phyloP scores from a whole-genome alignment of 306 rosid genomes.

The Casuarina glauca region DNA sequence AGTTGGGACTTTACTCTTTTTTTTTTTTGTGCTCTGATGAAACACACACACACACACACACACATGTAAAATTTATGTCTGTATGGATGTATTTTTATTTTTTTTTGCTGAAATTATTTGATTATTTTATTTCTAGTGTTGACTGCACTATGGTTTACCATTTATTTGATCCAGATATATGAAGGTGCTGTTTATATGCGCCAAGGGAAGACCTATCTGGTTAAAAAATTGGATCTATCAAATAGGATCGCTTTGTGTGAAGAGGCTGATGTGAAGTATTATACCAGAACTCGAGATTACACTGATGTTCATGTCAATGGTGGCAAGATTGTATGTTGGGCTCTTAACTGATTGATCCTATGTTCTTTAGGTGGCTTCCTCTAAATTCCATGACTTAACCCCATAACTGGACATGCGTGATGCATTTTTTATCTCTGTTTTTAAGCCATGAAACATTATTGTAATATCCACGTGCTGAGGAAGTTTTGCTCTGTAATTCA shows the following conservation, averaged over 20 bases:
- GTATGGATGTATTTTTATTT: too few relatives aligned
- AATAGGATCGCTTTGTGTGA: constrained; percentile 64
- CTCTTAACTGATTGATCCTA: constrained; percentile 25
- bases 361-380: constrained; percentile 29
- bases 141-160: constrained; percentile 6
- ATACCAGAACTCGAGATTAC: constrained; percentile 76
- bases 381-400: constrained; percentile 4
- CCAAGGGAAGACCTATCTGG: constrained; percentile 87
- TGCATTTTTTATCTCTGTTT: neutral
- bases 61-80: too few relatives aligned
- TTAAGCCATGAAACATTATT: neutral
- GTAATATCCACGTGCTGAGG: neutral
- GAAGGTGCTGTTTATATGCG: constrained; percentile 91
- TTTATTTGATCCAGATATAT: constrained; percentile 60
- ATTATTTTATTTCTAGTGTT: neutral
- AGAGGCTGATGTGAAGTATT: constrained; percentile 81
- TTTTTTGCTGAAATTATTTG: neutral
- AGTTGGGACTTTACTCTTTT: neutral
- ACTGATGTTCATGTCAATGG: constrained; percentile 83
- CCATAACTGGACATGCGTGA: neutral
- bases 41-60: too few relatives aligned
- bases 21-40: neutral
- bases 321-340: constrained; percentile 63
- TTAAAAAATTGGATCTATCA: constrained; percentile 63
- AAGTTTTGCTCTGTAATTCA: neutral